Evolutionary conservation across 345 rosid genomes (phyloP).

Genomic region (Linum lewisii): DNA sequence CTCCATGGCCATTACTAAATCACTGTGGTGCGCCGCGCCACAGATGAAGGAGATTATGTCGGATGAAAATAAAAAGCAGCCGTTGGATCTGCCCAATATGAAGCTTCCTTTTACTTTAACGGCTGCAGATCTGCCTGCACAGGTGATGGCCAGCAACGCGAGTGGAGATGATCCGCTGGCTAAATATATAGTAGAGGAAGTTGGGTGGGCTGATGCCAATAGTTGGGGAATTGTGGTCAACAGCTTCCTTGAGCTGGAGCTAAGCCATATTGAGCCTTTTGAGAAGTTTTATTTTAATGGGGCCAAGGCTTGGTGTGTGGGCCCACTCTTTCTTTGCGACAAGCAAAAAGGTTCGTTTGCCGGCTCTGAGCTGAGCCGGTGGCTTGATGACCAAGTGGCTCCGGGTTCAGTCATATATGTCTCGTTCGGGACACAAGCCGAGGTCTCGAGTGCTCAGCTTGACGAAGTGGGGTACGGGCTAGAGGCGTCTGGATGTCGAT

Average conservation of each 20-base stretch:
- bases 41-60: not conserved
- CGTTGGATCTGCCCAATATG: conserved; percentile 3
- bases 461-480: conserved; percentile 19
- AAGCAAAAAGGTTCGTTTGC: too few species aligned
- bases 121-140: conserved; percentile 5
- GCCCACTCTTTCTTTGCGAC: conserved; percentile 15
- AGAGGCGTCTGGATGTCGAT: conserved; percentile 10
- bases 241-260: conserved; percentile 19
- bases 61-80: not conserved
- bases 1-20: conserved; percentile 14
- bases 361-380: not conserved
- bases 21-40: not conserved
- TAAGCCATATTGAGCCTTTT: conserved; percentile 6
- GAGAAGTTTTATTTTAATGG: conserved; percentile 15
- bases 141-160: not conserved
- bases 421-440: conserved; percentile 18
- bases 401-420: conserved; percentile 11
- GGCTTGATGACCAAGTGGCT: conserved; percentile 7
- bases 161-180: not conserved
- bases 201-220: conserved; percentile 11
- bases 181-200: conserved; percentile 4
- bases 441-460: conserved; percentile 12
- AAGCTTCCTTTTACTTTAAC: conserved; percentile 15
- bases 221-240: conserved; percentile 20
- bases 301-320: conserved; percentile 21